Evolutionary conservation across 2,329 filamentous ascomycete genomes (phyloP).

Genomic region (Berkeleyomyces basicola): DNA sequence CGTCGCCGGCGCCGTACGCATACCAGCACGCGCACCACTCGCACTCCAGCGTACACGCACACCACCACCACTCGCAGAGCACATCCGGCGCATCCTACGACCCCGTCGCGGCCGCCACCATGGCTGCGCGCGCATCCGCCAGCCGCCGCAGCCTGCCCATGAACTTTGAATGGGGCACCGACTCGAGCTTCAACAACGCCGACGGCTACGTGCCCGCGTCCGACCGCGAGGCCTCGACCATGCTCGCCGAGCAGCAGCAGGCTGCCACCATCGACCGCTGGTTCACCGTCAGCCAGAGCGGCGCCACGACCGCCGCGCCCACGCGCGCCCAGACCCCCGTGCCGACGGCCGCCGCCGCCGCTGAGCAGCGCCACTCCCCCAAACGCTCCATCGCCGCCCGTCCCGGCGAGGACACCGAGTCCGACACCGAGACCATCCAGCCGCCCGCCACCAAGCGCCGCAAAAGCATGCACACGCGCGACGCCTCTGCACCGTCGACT

Average conservation of each 20-base stretch:
- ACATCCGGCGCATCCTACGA: background rate
- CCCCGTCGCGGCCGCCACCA: background rate
- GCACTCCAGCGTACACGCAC: background rate
- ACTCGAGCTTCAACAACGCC: conserved; percentile 41
- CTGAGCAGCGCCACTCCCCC: background rate
- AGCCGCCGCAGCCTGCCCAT: conserved; percentile 1
- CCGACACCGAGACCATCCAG: conserved; percentile 4
- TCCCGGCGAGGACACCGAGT: conserved; percentile 8
- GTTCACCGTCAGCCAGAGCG: conserved; percentile 40
- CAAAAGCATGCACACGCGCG: conserved; percentile 9
- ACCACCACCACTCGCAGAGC: background rate
- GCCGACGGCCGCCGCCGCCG: conserved; percentile 29
- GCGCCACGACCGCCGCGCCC: conserved; percentile 30
- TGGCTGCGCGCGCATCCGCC: background rate
- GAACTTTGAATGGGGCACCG: conserved; percentile 49
- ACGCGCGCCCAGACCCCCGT: conserved; percentile 29
- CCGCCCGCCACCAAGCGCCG: conserved; percentile 6
- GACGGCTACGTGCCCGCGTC: conserved; percentile 43
- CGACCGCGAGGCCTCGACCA: conserved; percentile 28
- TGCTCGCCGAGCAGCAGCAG: conserved; percentile 34
- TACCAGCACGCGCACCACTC: background rate
- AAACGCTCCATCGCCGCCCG: conserved; percentile 5
- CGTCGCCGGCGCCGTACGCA: background rate
- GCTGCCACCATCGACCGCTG: conserved; percentile 33
- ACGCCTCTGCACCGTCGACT: background rate